Percentiles rank a stretch among this genome's conserved stretches.
Conservation (phyloP, 331 rosid species). For the Dryas integrifolia region DNA sequence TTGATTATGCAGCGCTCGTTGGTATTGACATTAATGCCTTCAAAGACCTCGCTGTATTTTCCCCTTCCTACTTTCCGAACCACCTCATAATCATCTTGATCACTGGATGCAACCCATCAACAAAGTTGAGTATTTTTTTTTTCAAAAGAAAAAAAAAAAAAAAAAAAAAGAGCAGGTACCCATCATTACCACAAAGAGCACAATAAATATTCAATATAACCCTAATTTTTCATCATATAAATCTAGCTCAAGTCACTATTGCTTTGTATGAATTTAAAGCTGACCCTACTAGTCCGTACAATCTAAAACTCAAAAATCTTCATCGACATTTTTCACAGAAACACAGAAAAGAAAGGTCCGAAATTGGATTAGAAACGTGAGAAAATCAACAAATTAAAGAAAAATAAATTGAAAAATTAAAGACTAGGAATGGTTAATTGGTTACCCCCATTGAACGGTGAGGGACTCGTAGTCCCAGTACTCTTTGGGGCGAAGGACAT, state of each 20-base stretch:
- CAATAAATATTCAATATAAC: neutral
- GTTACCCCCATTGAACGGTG: constrained; percentile 90
- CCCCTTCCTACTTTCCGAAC: constrained; percentile 93
- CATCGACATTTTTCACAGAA: neutral
- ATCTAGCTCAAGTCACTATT: neutral
- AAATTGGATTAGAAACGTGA: neutral
- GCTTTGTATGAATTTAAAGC: neutral
- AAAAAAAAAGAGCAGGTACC: neutral
- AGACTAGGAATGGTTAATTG: constrained; percentile 31
- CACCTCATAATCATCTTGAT: constrained; percentile 91
- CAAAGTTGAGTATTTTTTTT: neutral
- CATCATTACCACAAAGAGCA: neutral
- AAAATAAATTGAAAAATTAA: neutral
- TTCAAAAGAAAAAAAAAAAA: neutral
- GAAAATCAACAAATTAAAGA: neutral
- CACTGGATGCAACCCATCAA: constrained; percentile 38
- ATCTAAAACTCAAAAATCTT: neutral
- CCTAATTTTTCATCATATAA: neutral
- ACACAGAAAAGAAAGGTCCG: neutral
- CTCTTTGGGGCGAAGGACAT: constrained; percentile 84
- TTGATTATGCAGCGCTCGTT: constrained; percentile 85
- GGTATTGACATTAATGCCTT: constrained; percentile 77
- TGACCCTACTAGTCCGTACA: neutral
- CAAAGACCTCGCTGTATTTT: constrained; percentile 91
- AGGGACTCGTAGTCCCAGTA: constrained; percentile 96